These are phyloP conservation scores for Eucalyptus leucophloia DNA, from an alignment of 345 rosid genomes.

Conservation along the genomic window DNA sequence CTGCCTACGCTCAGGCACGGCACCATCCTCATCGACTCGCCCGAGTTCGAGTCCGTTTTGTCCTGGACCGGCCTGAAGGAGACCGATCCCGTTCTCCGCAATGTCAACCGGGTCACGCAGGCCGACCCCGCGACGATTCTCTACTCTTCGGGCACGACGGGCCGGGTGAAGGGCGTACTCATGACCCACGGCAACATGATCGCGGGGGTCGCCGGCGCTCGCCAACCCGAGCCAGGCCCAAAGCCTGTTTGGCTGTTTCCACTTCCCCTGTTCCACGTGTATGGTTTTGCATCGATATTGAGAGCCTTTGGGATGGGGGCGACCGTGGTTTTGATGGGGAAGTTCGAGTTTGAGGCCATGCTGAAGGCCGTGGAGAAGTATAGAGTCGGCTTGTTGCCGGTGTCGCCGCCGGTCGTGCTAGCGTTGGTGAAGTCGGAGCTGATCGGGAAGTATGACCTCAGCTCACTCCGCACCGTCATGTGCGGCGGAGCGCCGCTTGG, in stretches of 20 bases:
- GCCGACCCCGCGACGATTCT: constrained; percentile 18
- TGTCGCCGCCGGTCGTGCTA: constrained; percentile 71
- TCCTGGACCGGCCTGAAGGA: not conserved
- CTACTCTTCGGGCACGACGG: constrained; percentile 35
- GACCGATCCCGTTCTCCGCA: not conserved
- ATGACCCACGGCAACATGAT: too few species aligned
- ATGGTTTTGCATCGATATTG: constrained; percentile 33
- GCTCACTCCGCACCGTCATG: constrained; percentile 31
- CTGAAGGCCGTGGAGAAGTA: constrained; percentile 48
- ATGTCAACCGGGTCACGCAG: constrained; percentile 1
- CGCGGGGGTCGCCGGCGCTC: not conserved
- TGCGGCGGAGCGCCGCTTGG: constrained; percentile 79
- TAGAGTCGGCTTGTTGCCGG: constrained; percentile 41
- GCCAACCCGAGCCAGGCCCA: not conserved
- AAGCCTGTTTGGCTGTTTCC: not conserved
- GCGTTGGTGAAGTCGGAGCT: constrained; percentile 46
- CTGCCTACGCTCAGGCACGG: constrained; percentile 4
- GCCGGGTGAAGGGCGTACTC: constrained; percentile 17
- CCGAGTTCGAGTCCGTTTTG: constrained; percentile 3
- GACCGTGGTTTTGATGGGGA: constrained; percentile 24
- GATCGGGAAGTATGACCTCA: constrained; percentile 45
- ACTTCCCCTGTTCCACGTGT: constrained; percentile 40
- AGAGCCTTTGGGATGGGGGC: constrained; percentile 26
- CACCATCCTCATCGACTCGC: constrained; percentile 3
- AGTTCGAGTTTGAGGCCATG: constrained; percentile 43